Percentiles rank a stretch among this genome's conserved stretches.
Conservation (phyloP, 139 green algal species). For the Penium margaritaceum region DNA sequence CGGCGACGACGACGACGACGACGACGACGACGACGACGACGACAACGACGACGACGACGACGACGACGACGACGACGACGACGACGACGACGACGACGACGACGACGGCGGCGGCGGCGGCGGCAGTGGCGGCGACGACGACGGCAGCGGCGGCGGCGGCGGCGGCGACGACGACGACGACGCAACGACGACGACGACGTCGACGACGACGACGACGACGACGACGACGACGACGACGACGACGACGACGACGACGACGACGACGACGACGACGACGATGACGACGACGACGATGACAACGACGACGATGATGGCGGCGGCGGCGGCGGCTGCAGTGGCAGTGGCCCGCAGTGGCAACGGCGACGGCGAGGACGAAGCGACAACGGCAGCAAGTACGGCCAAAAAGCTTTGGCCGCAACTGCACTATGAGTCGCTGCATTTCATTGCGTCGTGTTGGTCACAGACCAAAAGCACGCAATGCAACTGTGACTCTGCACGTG, state of each 20-base stretch:
- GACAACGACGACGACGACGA: neutral
- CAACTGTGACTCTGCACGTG: no score
- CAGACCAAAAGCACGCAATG: no score
- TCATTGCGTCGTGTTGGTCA: no score
- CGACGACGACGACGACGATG: neutral
- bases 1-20: neutral
- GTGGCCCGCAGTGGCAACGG: no score
- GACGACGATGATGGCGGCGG: no score
- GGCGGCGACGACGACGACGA: no score
- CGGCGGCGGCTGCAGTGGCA: no score
- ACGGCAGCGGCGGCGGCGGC: neutral
- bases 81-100: slow-evolving; percentile 2
- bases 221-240: neutral
- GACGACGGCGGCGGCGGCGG: neutral
- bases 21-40: slow-evolving; percentile 2
- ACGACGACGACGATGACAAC: neutral
- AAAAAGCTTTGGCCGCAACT: no score
- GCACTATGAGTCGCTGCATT: no score
- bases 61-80: slow-evolving; percentile 1
- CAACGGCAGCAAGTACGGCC: no score
- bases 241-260: neutral
- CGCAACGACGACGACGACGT: no score
- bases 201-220: slow-evolving; percentile 1
- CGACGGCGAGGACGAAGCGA: no score
- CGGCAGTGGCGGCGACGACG: neutral